Base-by-base conservation (phyloP, 148 eudicot genomes). In the Rhododendron ferrugineum region DNA sequence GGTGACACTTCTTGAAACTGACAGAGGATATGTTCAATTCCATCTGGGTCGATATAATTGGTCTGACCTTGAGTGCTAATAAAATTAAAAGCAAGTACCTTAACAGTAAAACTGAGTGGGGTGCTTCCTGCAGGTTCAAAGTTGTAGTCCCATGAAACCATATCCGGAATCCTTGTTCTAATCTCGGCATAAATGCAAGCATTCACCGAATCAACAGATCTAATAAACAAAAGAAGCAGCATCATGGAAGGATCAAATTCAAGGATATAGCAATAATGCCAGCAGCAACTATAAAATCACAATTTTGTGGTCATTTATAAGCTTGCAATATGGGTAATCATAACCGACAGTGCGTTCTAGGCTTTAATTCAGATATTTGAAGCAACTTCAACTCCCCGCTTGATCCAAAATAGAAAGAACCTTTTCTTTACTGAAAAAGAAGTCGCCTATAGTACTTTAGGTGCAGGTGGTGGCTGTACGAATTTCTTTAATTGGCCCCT, bases 161-260 rank as follows among this genome's bases (percentile, higher is more conserved):
- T 94, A 78, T 95, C 98, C 10, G 98, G 99, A 82, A 95, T 94
- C 91, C 94, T 92, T 85, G 98, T 97, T 87, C 99, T 93, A 84
- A 97, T 92, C 89, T 97, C 99, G 23, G 98, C 98, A 87, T 95
- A 97, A 47, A 93, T 94, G 90, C 98, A 97, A 87, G 94, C 92
- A 80, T 91, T 93, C 80, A 89, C 83, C 13, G 99, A 93, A 87
- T 97, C 99, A 87, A 95, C 87, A 70, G 99, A 94, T 87, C 99
- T 97, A 64, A 72, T 79, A 26, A 85, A 86, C 70, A 14, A 84
- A 84, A 32, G 36, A 74, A 72, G 44, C 60, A 86, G 34, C 15
- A 60, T 47, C 70, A 23, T 42, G 79, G 80, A 64, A 78, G 81
- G 72, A 79, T 80, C 18, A 34, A 28, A 74, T 4, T 40, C 78